Conservation (phyloP, 352 stramenopile genomes). For the Phytophthora hibernalis region DNA sequence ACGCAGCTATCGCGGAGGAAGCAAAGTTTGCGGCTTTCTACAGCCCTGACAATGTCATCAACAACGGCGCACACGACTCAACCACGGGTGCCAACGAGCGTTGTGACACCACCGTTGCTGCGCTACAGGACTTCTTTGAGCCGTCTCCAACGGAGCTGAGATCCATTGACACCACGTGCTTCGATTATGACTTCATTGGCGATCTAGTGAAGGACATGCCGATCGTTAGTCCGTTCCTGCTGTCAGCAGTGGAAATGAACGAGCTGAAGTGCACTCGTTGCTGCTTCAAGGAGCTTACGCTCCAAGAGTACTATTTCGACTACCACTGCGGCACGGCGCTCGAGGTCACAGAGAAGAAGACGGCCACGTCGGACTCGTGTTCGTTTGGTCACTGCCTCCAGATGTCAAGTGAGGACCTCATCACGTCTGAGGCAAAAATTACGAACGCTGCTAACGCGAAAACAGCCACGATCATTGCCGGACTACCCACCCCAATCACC, state of each 20-base stretch:
- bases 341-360: conserved; percentile 11
- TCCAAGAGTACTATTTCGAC: conserved; percentile 33
- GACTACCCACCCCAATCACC: conserved; percentile 6
- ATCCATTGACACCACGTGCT: conserved; percentile 16
- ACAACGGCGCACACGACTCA: conserved; percentile 19
- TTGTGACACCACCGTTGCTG: conserved; percentile 7
- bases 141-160: neutral
- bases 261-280: conserved; percentile 26
- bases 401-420: conserved; percentile 5
- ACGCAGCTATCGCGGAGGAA: conserved; percentile 19
- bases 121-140: conserved; percentile 24
- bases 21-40: conserved; percentile 23
- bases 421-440: conserved; percentile 8
- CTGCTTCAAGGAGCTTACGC: conserved; percentile 24
- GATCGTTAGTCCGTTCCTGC: neutral
- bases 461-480: conserved; percentile 15
- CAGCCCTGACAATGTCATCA: conserved; percentile 17
- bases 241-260: conserved; percentile 1
- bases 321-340: conserved; percentile 22
- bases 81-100: conserved; percentile 17
- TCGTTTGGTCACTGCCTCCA: conserved; percentile 25
- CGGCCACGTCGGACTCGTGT: conserved; percentile 14
- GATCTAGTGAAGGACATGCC: conserved; percentile 1
- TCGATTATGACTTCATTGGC: conserved; percentile 3
- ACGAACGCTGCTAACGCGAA: neutral